These are phyloP conservation scores for Botrytis tulipae DNA, from an alignment of 2,329 filamentous ascomycete genomes.

Conservation along the genomic window DNA sequence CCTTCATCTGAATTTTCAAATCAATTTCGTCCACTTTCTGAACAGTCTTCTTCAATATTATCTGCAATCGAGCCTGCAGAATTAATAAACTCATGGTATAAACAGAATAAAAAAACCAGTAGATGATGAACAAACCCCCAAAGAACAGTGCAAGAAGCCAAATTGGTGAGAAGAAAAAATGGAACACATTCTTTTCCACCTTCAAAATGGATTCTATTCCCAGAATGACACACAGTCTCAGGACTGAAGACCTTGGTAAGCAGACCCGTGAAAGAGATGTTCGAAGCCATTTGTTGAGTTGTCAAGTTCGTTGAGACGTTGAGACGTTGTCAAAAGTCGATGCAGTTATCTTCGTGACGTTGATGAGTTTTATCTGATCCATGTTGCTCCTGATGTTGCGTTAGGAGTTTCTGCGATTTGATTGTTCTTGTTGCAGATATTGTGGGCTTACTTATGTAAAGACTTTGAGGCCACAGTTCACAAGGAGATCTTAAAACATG, in stretches of 20 bases:
- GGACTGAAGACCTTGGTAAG: not conserved
- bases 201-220: too few relatives aligned
- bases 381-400: not conserved
- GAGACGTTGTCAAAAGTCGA: not conserved
- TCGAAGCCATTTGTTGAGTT: not conserved
- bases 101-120: too few relatives aligned
- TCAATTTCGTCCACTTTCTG: not conserved
- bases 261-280: not conserved
- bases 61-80: not conserved
- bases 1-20: not conserved
- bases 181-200: too few relatives aligned
- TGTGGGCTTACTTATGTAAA: not conserved
- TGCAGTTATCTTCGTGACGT: not conserved
- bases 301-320: too few relatives aligned
- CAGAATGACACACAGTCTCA: not conserved
- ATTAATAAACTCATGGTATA: too few relatives aligned
- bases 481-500: not conserved
- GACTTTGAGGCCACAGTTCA: not conserved
- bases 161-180: too few relatives aligned
- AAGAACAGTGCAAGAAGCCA: not conserved
- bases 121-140: not conserved
- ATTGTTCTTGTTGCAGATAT: not conserved
- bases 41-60: not conserved
- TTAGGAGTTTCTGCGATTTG: not conserved
- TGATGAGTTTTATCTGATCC: not conserved